phyloP scores from a whole-genome alignment of 768 basidiomycete genomes.

The Rubroboletus satanas region DNA sequence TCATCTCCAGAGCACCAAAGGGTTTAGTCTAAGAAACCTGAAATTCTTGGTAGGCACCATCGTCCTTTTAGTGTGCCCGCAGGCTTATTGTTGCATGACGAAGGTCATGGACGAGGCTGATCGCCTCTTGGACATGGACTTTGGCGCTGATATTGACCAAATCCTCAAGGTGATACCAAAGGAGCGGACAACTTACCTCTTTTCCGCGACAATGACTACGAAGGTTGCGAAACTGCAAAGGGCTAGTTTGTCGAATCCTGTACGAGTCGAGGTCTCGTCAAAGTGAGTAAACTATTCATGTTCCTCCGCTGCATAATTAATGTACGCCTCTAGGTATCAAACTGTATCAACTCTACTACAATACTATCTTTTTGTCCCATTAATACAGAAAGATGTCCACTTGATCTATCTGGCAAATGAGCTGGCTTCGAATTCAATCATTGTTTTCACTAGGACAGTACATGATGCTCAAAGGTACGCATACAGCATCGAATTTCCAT shows the following conservation, averaged over 20 bases:
- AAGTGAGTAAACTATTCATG: conserved; percentile 54
- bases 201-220: conserved; percentile 98
- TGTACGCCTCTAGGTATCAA: conserved; percentile 66
- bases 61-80: neutral
- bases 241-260: conserved; percentile 90
- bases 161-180: conserved; percentile 93
- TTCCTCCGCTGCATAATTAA: neutral
- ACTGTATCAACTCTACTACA: conserved; percentile 94
- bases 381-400: conserved; percentile 88
- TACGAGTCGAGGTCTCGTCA: conserved; percentile 86
- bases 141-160: conserved; percentile 92
- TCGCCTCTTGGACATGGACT: conserved; percentile 92
- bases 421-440: conserved; percentile 87
- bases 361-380: conserved; percentile 91
- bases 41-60: conserved; percentile 74
- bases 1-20: conserved; percentile 96
- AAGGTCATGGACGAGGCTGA: conserved; percentile 99
- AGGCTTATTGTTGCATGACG: neutral
- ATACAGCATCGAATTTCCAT: neutral
- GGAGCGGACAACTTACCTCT: conserved; percentile 92
- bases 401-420: conserved; percentile 87
- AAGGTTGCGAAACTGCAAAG: conserved; percentile 96
- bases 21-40: conserved; percentile 80
- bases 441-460: conserved; percentile 95
- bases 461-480: conserved; percentile 80